phyloP scores from a whole-genome alignment of 2,329 filamentous ascomycete species.

The Pyrenophora graminea region DNA sequence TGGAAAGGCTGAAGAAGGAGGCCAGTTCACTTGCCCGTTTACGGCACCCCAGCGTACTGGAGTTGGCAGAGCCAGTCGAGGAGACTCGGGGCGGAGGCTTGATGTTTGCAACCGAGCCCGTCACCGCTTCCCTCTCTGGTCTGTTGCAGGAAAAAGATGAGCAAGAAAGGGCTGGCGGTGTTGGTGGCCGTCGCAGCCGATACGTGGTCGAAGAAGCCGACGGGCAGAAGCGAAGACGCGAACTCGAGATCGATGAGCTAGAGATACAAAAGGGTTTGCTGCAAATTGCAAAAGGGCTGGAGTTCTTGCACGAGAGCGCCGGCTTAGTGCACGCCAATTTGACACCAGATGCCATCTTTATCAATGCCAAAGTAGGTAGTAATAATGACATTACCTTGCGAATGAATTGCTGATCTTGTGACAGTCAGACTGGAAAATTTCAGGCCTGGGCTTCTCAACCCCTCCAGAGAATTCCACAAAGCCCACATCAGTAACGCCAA shows the following conservation, averaged over 20 bases:
- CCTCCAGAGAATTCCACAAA: constrained; percentile 76
- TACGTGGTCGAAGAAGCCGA: constrained; percentile 81
- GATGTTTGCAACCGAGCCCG: constrained; percentile 92
- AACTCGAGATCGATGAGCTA: constrained; percentile 92
- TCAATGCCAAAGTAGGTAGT: constrained; percentile 80
- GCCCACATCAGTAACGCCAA: constrained; percentile 74
- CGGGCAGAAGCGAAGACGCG: constrained; percentile 69
- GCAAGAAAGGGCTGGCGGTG: constrained; percentile 71
- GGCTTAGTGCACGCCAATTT: constrained; percentile 92
- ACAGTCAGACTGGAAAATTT: constrained; percentile 96
- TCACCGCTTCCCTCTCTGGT: constrained; percentile 84
- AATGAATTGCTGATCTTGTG: constrained; percentile 33
- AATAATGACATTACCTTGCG: constrained; percentile 14
- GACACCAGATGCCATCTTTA: constrained; percentile 88
- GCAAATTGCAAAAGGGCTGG: constrained; percentile 89
- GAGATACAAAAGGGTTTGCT: constrained; percentile 96
- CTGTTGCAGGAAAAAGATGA: constrained; percentile 87
- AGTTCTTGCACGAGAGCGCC: constrained; percentile 94
- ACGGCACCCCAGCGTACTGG: constrained; percentile 87
- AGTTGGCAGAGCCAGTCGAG: constrained; percentile 92
- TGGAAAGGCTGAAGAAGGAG: constrained; percentile 89
- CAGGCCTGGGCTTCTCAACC: constrained; percentile 87
- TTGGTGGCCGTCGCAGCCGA: constrained; percentile 72
- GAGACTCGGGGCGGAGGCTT: constrained; percentile 88
- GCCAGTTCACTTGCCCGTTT: constrained; percentile 85